A percentile compares a stretch with the other conserved stretches of the same genome.
These are phyloP conservation scores for Malassezia brasiliensis DNA, from an alignment of 1,284 basidiomycete species.

Conservation along the genomic window DNA sequence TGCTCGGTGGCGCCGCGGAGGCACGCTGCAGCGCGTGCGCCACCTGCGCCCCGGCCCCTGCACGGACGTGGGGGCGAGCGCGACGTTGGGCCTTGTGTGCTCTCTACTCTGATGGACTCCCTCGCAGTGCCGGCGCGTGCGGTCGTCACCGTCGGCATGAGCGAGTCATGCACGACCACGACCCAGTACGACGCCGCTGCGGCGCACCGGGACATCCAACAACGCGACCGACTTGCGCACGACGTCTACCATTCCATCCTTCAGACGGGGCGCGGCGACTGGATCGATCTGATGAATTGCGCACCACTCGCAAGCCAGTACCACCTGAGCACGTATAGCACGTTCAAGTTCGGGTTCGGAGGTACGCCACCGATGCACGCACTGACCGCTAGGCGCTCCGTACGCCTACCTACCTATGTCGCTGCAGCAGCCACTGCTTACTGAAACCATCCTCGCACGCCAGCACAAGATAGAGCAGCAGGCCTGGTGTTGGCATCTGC, in stretches of 20 bases:
- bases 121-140: neutral
- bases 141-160: neutral
- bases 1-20: neutral
- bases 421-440: conserved; percentile 32
- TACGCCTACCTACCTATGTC: conserved; percentile 43
- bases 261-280: conserved; percentile 25
- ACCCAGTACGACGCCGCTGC: neutral
- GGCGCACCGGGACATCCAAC: neutral
- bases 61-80: neutral
- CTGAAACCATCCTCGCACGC: conserved; percentile 22
- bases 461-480: conserved; percentile 28
- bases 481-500: conserved; percentile 20
- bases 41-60: neutral
- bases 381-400: conserved; percentile 24
- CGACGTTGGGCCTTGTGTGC: neutral
- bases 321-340: conserved; percentile 37
- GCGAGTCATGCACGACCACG: neutral
- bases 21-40: neutral
- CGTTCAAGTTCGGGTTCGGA: conserved; percentile 34
- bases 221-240: conserved; percentile 28
- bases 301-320: conserved; percentile 42
- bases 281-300: conserved; percentile 37
- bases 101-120: conserved; percentile 1
- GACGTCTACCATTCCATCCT: conserved; percentile 25
- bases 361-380: conserved; percentile 3